phyloP scores from a whole-genome alignment of 257 asterid species.

The Nicotiana benthamiana region DNA sequence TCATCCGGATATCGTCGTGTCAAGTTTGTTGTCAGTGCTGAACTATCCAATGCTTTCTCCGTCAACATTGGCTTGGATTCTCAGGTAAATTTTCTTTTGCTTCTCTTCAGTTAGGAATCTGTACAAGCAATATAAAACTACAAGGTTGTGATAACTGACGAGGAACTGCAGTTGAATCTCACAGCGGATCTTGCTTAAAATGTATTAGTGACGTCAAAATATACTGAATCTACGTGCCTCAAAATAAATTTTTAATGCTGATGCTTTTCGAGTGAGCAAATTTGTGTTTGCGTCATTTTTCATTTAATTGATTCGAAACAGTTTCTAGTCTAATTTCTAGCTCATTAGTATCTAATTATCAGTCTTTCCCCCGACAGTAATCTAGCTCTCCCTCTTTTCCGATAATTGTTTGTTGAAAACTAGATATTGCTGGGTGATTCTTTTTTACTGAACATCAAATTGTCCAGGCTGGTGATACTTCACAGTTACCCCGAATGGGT shows the following conservation, averaged over 20 bases:
- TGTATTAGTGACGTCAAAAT: not conserved
- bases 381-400: not conserved
- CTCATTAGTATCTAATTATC: not conserved
- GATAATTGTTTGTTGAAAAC: not conserved
- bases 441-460: conserved; percentile 22
- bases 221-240: not conserved
- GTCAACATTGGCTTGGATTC: conserved; percentile 75
- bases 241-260: not conserved
- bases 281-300: no score
- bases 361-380: not conserved
- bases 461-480: conserved; percentile 39
- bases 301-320: not conserved
- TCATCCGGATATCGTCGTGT: conserved; percentile 26
- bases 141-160: not conserved
- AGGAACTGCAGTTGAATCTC: not conserved
- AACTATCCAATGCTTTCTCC: conserved; percentile 65
- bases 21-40: conserved; percentile 42
- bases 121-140: not conserved
- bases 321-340: not conserved
- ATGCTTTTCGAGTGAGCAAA: not conserved
- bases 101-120: not conserved
- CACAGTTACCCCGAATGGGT: conserved; percentile 66
- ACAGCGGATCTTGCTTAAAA: not conserved
- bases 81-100: conserved; percentile 33
- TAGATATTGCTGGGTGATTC: conserved; percentile 13